Evolutionary conservation across 2,329 filamentous ascomycete genomes (phyloP).

Genomic region (Gnomoniopsis sp.): DNA sequence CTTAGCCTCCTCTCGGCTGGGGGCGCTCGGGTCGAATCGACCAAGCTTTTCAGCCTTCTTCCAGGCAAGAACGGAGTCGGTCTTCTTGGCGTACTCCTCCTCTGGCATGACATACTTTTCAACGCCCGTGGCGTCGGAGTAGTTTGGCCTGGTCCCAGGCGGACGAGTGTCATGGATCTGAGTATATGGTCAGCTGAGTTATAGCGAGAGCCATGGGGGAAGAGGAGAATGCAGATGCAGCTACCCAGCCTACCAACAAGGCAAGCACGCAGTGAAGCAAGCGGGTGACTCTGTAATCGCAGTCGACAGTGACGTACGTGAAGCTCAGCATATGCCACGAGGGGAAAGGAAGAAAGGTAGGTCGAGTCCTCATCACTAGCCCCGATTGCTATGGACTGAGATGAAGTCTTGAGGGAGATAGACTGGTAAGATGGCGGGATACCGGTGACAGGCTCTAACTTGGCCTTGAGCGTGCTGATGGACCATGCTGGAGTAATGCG

Average conservation of each 20-base stretch:
- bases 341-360: slow-evolving; percentile 60
- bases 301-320: slow-evolving; percentile 58
- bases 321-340: slow-evolving; percentile 74
- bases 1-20: slow-evolving; percentile 69
- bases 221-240: neutral
- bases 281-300: neutral
- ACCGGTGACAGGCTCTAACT: slow-evolving; percentile 90
- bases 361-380: slow-evolving; percentile 70
- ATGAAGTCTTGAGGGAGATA: slow-evolving; percentile 65
- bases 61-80: slow-evolving; percentile 89
- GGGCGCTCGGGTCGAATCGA: slow-evolving; percentile 85
- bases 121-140: slow-evolving; percentile 75
- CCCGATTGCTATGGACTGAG: slow-evolving; percentile 60
- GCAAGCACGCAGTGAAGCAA: too few species aligned
- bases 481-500: slow-evolving; percentile 92
- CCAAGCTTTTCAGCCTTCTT: slow-evolving; percentile 95
- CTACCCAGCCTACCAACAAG: too few species aligned
- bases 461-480: slow-evolving; percentile 76
- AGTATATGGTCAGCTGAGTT: slow-evolving; percentile 22
- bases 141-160: slow-evolving; percentile 70
- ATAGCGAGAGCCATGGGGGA: too few species aligned
- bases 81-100: slow-evolving; percentile 79
- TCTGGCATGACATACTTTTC: slow-evolving; percentile 89
- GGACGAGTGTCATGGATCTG: slow-evolving; percentile 82
- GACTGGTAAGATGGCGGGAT: slow-evolving; percentile 78